Conservation (phyloP, 1,139 yeast genomes). For the Pichia sp. region DNA sequence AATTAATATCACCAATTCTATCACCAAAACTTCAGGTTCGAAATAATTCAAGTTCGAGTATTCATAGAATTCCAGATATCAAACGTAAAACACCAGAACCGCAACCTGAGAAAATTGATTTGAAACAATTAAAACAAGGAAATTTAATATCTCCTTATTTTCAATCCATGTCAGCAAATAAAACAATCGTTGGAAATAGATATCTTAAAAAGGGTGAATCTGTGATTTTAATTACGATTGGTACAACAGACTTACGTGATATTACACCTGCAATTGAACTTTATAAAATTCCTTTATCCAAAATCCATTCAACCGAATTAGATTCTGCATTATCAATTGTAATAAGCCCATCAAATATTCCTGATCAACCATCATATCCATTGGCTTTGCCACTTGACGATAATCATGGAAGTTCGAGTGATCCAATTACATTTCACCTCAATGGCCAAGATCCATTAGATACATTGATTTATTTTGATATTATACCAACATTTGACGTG, state of each 20-base stretch:
- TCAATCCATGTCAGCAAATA: slow-evolving; percentile 16
- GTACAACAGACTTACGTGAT: slow-evolving; percentile 75
- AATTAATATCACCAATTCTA: slow-evolving; percentile 19
- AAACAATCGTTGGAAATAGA: slow-evolving; percentile 84
- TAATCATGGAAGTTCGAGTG: slow-evolving; percentile 68
- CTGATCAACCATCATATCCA: slow-evolving; percentile 55
- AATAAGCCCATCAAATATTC: slow-evolving; percentile 47
- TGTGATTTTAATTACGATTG: slow-evolving; percentile 71
- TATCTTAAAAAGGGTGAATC: slow-evolving; percentile 61
- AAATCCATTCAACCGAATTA: slow-evolving; percentile 71
- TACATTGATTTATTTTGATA: slow-evolving; percentile 69
- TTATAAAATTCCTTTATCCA: slow-evolving; percentile 66
- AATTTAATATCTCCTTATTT: slow-evolving; percentile 5
- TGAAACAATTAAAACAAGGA: slow-evolving; percentile 31
- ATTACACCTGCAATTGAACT: slow-evolving; percentile 58
- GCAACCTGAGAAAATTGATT: slow-evolving; percentile 15
- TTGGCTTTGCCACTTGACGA: slow-evolving; percentile 84
- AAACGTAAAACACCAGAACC: slow-evolving; percentile 6
- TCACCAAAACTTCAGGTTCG: slow-evolving; percentile 17
- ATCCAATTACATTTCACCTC: slow-evolving; percentile 74
- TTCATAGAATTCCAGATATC: slow-evolving; percentile 7
- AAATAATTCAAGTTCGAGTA: slow-evolving; percentile 13
- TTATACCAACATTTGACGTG: slow-evolving; percentile 84
- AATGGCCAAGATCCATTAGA: slow-evolving; percentile 46
- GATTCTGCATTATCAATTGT: slow-evolving; percentile 84